Evolutionary conservation across 768 basidiomycete species (phyloP).

Genomic region (Boletus sp.): DNA sequence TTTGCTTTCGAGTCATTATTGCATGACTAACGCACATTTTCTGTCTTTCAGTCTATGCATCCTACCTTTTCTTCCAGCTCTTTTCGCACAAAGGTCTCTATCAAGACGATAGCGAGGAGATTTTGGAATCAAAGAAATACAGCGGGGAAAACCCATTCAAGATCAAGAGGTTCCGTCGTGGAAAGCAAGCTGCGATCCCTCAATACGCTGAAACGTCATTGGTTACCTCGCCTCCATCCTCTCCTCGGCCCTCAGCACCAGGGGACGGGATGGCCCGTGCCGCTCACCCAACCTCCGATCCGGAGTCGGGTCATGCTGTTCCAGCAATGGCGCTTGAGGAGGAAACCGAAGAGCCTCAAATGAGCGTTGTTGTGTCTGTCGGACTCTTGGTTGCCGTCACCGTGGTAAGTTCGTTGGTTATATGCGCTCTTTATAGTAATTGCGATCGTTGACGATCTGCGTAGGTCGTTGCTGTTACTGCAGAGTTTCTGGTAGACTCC

Average conservation of each 20-base stretch:
- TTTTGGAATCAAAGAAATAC: constrained; percentile 39
- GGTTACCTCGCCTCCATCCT: constrained; percentile 10
- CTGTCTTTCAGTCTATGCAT: constrained; percentile 54
- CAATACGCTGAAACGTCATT: constrained; percentile 1
- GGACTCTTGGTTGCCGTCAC: constrained; percentile 56
- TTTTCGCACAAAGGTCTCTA: constrained; percentile 77
- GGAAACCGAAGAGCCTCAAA: constrained; percentile 42
- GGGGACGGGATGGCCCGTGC: neutral
- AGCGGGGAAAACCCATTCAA: constrained; percentile 36
- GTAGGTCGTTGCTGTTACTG: constrained; percentile 54
- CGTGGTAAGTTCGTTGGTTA: constrained; percentile 42
- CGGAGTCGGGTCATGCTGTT: constrained; percentile 4
- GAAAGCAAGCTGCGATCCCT: constrained; percentile 4
- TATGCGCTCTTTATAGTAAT: neutral
- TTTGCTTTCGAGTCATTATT: neutral
- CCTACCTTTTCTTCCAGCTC: constrained; percentile 78
- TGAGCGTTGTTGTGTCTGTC: constrained; percentile 55
- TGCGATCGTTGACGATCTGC: neutral
- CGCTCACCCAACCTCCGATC: constrained; percentile 2
- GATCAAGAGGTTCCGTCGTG: constrained; percentile 16
- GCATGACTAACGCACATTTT: neutral
- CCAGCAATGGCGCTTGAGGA: constrained; percentile 9
- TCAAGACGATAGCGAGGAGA: constrained; percentile 40
- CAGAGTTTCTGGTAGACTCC: constrained; percentile 72
- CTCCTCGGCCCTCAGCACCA: neutral